Evolutionary conservation across 78 protist genomes (phyloP).

Genomic region (Dictyostelium intermedium): DNA sequence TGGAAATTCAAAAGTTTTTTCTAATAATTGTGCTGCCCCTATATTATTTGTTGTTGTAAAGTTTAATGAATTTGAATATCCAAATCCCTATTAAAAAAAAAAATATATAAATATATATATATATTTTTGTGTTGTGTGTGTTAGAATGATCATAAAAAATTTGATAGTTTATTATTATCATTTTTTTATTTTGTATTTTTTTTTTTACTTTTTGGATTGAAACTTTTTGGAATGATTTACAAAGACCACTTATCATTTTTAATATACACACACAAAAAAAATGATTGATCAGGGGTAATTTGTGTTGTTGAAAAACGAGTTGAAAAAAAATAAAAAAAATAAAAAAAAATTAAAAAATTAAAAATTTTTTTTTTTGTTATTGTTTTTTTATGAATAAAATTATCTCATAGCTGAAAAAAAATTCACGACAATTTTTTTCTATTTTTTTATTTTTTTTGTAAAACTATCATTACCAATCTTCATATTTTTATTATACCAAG

Average conservation of each 20-base stretch:
- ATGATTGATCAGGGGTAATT: not conserved
- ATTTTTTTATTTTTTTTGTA: not conserved
- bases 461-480: not conserved
- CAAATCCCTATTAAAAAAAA: not conserved
- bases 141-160: not conserved
- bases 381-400: not conserved
- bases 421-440: not conserved
- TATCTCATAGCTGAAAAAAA: not conserved
- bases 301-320: conserved; percentile 9
- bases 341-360: not conserved
- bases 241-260: conserved; percentile 9
- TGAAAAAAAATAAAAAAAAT: not conserved
- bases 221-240: conserved; percentile 2
- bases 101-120: no score
- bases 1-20: conserved; percentile 17
- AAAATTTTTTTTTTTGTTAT: not conserved
- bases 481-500: conserved; percentile 13
- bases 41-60: conserved; percentile 13
- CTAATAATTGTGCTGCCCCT: not conserved
- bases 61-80: not conserved
- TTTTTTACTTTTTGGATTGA: not conserved
- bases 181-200: not conserved
- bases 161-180: not conserved
- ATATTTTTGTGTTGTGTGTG: not conserved
- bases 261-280: not conserved